phyloP scores from a whole-genome alignment of 148 eudicot genomes.

The Vaccinium vitisidaea region DNA sequence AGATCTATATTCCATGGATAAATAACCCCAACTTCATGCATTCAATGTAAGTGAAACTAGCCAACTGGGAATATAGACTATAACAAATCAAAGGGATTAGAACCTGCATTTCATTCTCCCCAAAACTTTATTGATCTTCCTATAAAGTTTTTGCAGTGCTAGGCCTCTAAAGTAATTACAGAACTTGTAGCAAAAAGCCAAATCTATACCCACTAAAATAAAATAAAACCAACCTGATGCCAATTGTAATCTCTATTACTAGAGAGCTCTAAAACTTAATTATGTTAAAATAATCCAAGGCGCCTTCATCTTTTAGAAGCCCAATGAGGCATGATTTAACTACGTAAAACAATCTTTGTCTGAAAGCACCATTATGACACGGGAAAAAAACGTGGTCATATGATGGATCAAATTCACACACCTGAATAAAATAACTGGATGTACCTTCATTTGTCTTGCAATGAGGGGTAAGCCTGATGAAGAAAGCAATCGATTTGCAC shows the following conservation, averaged over 20 bases:
- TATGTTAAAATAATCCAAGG: background rate
- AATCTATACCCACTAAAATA: background rate
- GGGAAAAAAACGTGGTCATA: background rate
- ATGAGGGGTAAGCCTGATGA: slow-evolving; percentile 92
- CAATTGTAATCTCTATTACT: background rate
- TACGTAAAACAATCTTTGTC: background rate
- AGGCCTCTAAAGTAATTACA: background rate
- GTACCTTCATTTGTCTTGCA: slow-evolving; percentile 97
- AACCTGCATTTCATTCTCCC: background rate
- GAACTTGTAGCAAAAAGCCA: background rate
- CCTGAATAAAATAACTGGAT: slow-evolving; percentile 6
- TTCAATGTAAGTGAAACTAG: no score
- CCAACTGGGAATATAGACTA: background rate
- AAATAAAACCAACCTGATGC: slow-evolving; percentile 1
- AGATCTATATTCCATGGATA: background rate
- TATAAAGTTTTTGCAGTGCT: background rate
- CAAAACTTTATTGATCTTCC: background rate
- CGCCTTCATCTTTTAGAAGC: background rate
- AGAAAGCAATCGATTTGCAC: slow-evolving; percentile 92
- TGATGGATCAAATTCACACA: background rate
- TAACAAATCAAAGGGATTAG: background rate
- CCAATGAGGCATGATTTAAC: background rate
- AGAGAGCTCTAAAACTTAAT: background rate
- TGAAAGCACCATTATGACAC: background rate
- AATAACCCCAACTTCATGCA: background rate